Conservation (phyloP, 106 monocot species). For the Phalaenopsis aphrodite region DNA sequence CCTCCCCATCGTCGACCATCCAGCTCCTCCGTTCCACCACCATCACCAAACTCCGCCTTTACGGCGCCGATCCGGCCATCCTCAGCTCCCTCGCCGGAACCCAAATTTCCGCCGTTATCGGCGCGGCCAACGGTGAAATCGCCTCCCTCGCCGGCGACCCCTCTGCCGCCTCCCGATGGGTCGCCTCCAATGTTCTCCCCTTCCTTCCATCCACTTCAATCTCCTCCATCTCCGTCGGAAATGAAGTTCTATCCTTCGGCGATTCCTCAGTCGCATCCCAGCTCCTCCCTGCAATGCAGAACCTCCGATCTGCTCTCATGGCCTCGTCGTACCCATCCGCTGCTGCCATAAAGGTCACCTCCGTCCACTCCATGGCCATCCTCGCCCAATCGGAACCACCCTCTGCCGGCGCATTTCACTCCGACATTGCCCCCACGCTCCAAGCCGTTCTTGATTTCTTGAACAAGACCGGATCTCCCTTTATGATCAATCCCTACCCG, state of each 20-base stretch:
- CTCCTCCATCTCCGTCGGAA: slow-evolving; percentile 56
- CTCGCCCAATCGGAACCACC: slow-evolving; percentile 54
- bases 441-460: slow-evolving; percentile 34
- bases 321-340: slow-evolving; percentile 16
- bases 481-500: slow-evolving; percentile 84
- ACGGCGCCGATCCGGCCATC: slow-evolving; percentile 46
- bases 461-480: slow-evolving; percentile 37
- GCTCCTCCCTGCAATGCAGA: slow-evolving; percentile 71
- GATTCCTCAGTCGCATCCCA: slow-evolving; percentile 32
- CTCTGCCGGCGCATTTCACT: slow-evolving; percentile 52
- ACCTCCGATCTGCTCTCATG: slow-evolving; percentile 40
- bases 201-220: slow-evolving; percentile 50
- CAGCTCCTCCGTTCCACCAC: slow-evolving; percentile 53
- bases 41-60: slow-evolving; percentile 63
- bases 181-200: slow-evolving; percentile 51
- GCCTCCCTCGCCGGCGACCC: slow-evolving; percentile 44
- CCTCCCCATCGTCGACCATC: slow-evolving; percentile 41
- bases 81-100: slow-evolving; percentile 46
- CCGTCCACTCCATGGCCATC: slow-evolving; percentile 65
- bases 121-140: slow-evolving; percentile 54
- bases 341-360: slow-evolving; percentile 40
- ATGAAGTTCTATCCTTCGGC: slow-evolving; percentile 43
- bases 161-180: slow-evolving; percentile 43
- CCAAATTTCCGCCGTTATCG: slow-evolving; percentile 49
- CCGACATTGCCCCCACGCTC: slow-evolving; percentile 21